Conservation (phyloP, 495 filamentous ascomycete species). For the Amniculicola lignicola region DNA sequence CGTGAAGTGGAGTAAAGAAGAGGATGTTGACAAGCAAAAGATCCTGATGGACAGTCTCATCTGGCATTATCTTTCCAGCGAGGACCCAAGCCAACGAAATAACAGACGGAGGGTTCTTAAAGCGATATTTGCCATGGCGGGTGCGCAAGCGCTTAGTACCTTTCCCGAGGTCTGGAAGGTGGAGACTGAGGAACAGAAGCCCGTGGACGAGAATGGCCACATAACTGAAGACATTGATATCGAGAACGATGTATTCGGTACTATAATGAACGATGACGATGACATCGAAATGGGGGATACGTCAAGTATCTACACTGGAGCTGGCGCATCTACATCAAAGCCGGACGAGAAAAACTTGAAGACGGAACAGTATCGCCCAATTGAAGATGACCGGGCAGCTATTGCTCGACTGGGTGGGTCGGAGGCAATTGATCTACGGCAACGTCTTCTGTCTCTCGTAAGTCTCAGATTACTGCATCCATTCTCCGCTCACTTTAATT, state of each 20-base stretch:
- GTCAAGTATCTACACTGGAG: conserved; percentile 20
- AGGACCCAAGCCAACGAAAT: conserved; percentile 42
- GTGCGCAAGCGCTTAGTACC: conserved; percentile 46
- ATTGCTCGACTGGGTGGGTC: conserved; percentile 42
- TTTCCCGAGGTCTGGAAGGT: conserved; percentile 61
- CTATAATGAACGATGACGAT: conserved; percentile 55
- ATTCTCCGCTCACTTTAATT: conserved; percentile 41
- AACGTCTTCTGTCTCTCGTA: conserved; percentile 44
- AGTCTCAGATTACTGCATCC: conserved; percentile 56
- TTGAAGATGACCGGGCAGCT: neutral
- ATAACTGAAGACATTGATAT: conserved; percentile 53
- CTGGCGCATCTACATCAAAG: neutral
- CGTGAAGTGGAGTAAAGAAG: conserved; percentile 37
- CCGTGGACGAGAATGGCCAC: conserved; percentile 33
- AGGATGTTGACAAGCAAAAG: conserved; percentile 32
- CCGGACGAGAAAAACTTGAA: neutral
- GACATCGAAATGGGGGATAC: conserved; percentile 43
- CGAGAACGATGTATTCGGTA: conserved; percentile 57
- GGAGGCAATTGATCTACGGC: conserved; percentile 43
- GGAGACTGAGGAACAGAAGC: conserved; percentile 52
- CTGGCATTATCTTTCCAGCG: conserved; percentile 50
- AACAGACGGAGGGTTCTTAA: conserved; percentile 54
- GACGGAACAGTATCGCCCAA: neutral
- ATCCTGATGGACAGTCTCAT: conserved; percentile 48
- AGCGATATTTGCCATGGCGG: conserved; percentile 63